Base-by-base conservation (phyloP, 2,329 filamentous ascomycete genomes). In the Aureobasidium sp. region DNA sequence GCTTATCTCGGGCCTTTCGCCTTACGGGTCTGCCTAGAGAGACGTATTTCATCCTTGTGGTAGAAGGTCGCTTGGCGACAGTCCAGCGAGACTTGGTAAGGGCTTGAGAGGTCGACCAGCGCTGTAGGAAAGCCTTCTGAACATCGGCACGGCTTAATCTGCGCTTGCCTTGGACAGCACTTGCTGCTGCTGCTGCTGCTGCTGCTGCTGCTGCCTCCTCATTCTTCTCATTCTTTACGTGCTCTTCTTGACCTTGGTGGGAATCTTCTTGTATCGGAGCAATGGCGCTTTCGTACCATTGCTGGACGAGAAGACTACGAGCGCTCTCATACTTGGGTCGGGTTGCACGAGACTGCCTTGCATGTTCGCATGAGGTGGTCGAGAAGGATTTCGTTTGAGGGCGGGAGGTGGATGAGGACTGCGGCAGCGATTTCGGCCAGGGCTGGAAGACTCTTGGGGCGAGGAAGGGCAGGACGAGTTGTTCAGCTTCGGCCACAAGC, bases 401-500 rank as follows among this genome's bases (percentile, higher is more conserved):
- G 62, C 15, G 36, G 17, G 47, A 42, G 17, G 10, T n/a, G 2
- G 48, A 13, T 5, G 42, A 39, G 15, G 48, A 37, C 20, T 37
- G 39, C 8, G 39, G 26, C 12, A 13, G 39, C 5, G 27, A 26
- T 10, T 3, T 36, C 13, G 61, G 62, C 63, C 52, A 67, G 65
- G 68, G 66, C 66, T 67, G 63, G 71, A 72, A 63, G 68, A 69
- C 63, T 46, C 73, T 68, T 34, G 75, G 74, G 26, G 74, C 74
- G 59, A 77, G 73, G 63, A 76, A 75, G 12, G 74, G 72, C 20
- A 77, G 71, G 55, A 74, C 46, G 44, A 71, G 71, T 42, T 63
- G 57, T 6, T 63, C 57, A 48, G 65, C 62, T 62, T 66, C 64
- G 61, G 61, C 61, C 32, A 66, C 60, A 56, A 66, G 62, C 62